These are phyloP conservation scores for Primulina tabacum DNA, from an alignment of 257 asterid species.

Conservation along the genomic window DNA sequence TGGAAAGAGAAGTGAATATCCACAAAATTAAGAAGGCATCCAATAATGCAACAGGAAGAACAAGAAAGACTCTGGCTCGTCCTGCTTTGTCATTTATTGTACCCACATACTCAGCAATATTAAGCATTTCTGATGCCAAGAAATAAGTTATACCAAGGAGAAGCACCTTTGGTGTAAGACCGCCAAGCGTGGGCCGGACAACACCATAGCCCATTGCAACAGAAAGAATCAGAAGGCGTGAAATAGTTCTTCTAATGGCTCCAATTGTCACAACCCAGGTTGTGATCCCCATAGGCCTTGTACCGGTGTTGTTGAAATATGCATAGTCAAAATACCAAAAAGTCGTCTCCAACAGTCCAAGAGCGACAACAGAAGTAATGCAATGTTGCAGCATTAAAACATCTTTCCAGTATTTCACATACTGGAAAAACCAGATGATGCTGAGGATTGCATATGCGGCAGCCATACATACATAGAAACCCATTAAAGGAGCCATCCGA, in stretches of 20 bases:
- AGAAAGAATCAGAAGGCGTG: conserved; percentile 83
- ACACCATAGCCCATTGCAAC: conserved; percentile 99
- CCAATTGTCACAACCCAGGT: conserved; percentile 92
- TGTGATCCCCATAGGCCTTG: conserved; percentile 87
- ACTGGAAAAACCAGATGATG: conserved; percentile 83
- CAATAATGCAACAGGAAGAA: conserved; percentile 85
- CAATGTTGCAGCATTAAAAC: conserved; percentile 88
- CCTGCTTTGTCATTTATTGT: conserved; percentile 92
- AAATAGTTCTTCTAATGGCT: conserved; percentile 66
- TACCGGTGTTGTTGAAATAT: conserved; percentile 78
- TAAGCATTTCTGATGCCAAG: conserved; percentile 79
- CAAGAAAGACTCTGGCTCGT: conserved; percentile 71
- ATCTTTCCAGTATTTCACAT: conserved; percentile 73
- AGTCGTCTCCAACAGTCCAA: conserved; percentile 87
- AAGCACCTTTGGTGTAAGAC: conserved; percentile 86
- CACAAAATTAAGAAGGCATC: conserved; percentile 92
- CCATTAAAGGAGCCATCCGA: conserved; percentile 94
- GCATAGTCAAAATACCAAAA: conserved; percentile 94
- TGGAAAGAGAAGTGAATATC: conserved; percentile 96
- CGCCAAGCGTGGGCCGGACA: conserved; percentile 97
- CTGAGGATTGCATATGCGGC: conserved; percentile 63
- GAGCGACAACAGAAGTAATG: conserved; percentile 82
- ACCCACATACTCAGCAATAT: conserved; percentile 85
- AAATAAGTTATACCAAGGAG: conserved; percentile 79
- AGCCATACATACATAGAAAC: conserved; percentile 70